Base-by-base conservation (phyloP, 441 rosid species). In the California macrophylla region DNA sequence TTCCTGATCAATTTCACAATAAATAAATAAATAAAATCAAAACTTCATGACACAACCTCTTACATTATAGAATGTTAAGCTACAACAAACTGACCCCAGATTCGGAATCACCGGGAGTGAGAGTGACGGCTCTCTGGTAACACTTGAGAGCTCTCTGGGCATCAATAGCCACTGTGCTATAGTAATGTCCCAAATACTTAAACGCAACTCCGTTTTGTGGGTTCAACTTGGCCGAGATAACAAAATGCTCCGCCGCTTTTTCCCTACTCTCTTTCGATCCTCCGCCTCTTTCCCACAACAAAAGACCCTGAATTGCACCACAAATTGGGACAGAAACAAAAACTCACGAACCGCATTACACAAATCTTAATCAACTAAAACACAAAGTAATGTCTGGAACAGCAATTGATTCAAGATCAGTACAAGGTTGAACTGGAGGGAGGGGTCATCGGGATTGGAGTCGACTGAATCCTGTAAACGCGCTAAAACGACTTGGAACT, bases 81-180 rank as follows among this genome's bases (percentile, higher is more conserved):
- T 3, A 60, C 28, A 32, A 32, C 2, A 15, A 30, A 20, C 68
- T 70, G 66, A 82, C 87, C 67, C 96, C 97, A 0, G 91, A 76
- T 30, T 85, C 87, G 20, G 84, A 79, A 77, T 94, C 97, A 66
- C 85, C 82, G 0, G 93, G 89, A 66, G 81, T 67, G 36, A 91
- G 85, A 25, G 84, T 26, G 63, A 92, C 74, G 3, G 96, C 91
- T 79, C 97, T 85, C 76, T 89, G 97, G 75, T 88, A 90, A 84
- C 98, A 94, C 80, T 92, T 94, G 50, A 89, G 74, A 67, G 98
- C 96, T 79, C 98, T 87, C 63, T 80, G 88, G 38, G 72, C 40
- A 80, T 85, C 93, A 25, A 47, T 70, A 34, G 77, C 63, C 67
- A 79, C 79, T 65, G 70, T 61, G 24, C 81, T 70, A 67, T 94